These are phyloP conservation scores for Penicillium sclerotiorum DNA, from an alignment of 2,329 filamentous ascomycete genomes.

Conservation along the genomic window DNA sequence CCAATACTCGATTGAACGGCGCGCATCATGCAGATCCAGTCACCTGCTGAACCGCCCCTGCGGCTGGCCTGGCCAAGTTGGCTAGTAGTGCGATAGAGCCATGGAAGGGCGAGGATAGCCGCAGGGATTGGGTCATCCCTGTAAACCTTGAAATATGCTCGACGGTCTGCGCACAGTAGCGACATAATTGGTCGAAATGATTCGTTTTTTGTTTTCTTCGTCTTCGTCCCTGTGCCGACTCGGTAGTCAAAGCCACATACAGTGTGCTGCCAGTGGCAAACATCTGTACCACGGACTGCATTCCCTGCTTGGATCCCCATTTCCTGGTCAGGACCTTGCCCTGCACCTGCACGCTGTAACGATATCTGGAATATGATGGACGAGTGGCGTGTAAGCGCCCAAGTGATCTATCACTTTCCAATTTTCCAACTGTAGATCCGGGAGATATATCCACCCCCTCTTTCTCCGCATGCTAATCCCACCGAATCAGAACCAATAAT, in stretches of 20 bases:
- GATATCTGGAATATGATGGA: too few relatives aligned
- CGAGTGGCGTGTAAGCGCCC: neutral
- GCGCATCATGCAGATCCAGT: neutral
- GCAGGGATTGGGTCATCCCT: conserved; percentile 1
- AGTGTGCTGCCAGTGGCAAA: too few relatives aligned
- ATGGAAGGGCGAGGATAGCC: conserved; percentile 1
- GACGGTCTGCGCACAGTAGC: too few relatives aligned
- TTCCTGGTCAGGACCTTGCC: too few relatives aligned
- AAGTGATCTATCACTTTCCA: neutral
- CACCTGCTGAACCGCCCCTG: conserved; percentile 1
- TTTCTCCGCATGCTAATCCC: neutral
- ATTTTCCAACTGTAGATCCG: neutral
- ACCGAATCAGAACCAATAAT: too few relatives aligned
- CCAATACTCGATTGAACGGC: neutral
- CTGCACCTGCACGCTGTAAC: too few relatives aligned
- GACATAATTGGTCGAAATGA: too few relatives aligned
- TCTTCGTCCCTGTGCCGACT: too few relatives aligned
- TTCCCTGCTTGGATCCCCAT: too few relatives aligned
- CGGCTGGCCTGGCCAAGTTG: neutral
- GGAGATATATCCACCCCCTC: neutral
- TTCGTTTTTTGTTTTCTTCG: too few relatives aligned
- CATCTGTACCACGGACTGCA: too few relatives aligned
- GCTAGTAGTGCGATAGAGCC: neutral
- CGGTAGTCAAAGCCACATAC: too few relatives aligned
- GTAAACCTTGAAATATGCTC: conserved; percentile 2